These are phyloP conservation scores for Termitomyces sp. DNA, from an alignment of 768 basidiomycete species.

Conservation along the genomic window DNA sequence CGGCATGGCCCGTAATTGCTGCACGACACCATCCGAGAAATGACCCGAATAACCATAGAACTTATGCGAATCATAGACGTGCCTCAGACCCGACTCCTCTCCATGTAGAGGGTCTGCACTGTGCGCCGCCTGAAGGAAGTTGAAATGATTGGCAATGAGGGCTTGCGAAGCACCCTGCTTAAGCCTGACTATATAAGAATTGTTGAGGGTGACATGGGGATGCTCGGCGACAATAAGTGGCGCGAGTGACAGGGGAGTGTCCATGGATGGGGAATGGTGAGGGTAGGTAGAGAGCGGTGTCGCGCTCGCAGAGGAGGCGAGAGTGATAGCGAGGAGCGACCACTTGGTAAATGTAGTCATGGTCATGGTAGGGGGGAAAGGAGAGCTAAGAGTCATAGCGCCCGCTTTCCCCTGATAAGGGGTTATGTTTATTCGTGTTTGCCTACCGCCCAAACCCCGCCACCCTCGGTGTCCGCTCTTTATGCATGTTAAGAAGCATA, in stretches of 20 bases:
- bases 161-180: conserved; percentile 58
- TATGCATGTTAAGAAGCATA: not conserved
- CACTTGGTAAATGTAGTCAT: conserved; percentile 38
- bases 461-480: not conserved
- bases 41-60: conserved; percentile 77
- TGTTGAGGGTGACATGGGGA: conserved; percentile 69
- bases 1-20: conserved; percentile 73
- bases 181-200: conserved; percentile 93
- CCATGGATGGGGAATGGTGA: conserved; percentile 22
- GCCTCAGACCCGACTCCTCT: conserved; percentile 50
- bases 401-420: conserved; percentile 17
- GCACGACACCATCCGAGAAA: conserved; percentile 65
- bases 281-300: conserved; percentile 48
- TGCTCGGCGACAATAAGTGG: conserved; percentile 55
- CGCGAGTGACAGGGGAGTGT: conserved; percentile 47
- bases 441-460: conserved; percentile 12
- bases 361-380: conserved; percentile 22
- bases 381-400: conserved; percentile 13
- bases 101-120: conserved; percentile 45
- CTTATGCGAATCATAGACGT: conserved; percentile 66
- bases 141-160: conserved; percentile 70
- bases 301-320: conserved; percentile 29
- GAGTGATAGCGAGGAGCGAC: conserved; percentile 35
- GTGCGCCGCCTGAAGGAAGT: conserved; percentile 64
- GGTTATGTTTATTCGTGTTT: conserved; percentile 28